Evolutionary conservation across 2,329 filamentous ascomycete genomes (phyloP).

Genomic region (Aureobasidium sp.): DNA sequence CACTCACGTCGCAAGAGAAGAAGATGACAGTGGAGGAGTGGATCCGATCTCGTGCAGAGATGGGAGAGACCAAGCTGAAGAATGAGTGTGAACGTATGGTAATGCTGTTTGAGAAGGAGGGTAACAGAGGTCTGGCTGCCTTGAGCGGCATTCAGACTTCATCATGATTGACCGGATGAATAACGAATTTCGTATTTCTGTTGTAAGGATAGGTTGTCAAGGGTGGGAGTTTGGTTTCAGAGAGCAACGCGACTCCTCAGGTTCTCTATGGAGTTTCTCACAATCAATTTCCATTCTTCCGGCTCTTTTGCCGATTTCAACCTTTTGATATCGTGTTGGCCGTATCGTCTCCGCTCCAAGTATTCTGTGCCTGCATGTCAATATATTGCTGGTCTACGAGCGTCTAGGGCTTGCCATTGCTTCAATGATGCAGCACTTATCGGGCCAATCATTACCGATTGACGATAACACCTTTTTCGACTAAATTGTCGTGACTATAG

Average conservation of each 20-base stretch:
- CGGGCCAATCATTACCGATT: not conserved
- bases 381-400: not conserved
- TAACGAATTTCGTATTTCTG: conserved; percentile 4
- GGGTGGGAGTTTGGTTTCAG: not conserved
- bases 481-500: too few relatives aligned
- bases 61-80: conserved; percentile 71
- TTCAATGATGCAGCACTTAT: not conserved
- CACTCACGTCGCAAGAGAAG: conserved; percentile 68
- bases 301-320: not conserved
- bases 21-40: conserved; percentile 91
- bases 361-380: not conserved
- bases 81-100: conserved; percentile 79
- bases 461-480: not conserved
- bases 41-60: conserved; percentile 71
- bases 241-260: too few relatives aligned
- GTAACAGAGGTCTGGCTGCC: conserved; percentile 64
- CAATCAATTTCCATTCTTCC: not conserved
- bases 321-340: not conserved
- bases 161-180: not conserved
- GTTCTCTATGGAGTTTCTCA: not conserved
- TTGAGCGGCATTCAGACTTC: conserved; percentile 59
- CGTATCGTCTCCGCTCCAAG: not conserved
- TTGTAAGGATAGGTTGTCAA: not conserved
- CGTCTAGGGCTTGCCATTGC: not conserved
- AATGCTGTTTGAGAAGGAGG: conserved; percentile 73